Base-by-base conservation (phyloP, 1,284 basidiomycete species). In the Cryptococcus amylolentus region DNA sequence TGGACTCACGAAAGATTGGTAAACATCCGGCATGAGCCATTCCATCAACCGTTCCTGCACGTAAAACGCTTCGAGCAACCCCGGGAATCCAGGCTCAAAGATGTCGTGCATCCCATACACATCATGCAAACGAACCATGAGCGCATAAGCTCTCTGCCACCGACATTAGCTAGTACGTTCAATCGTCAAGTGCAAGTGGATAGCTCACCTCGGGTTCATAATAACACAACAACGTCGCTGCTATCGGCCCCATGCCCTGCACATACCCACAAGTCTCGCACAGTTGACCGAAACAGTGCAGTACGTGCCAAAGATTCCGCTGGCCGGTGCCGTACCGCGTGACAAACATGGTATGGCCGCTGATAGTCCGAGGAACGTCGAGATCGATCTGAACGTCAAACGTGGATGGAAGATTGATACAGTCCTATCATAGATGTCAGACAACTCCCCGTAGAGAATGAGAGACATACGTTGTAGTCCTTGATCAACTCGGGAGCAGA, bases 311-410 rank as follows among this genome's bases (percentile, higher is more conserved):
- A 4, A 97, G 81, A 2, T 89, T 89, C 12, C 93, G 86, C 82
- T 97, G 93, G 8, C 91, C 96, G 60, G 88, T 84, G 47, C 96
- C 96, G 77, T 98, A 99, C 54, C 96, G 83, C 48, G 96, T 99
- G 67, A 87, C 85, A 73, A 98, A 99, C 79, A 93, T 84, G 53
- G 95, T 83, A 78, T 98, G 93, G 0, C 94, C 94, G 60, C 87
- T 89, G 63, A 98, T 97, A 10, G 96, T 98, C 67, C 96, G 80
- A 5, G 96, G 96, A 0, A 98, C 94, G 70, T 99, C 96, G 64
- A 99, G 81, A 78, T 99, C 96, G 68, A 98, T 98, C 80, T 98
- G 96, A 26, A 98, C 87, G 71, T 98, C 96, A 74, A 91, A 93
- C 7, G 81, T 82, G 47, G 89, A 93, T 12, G 92, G 88, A 60